Conservation (phyloP, 495 filamentous ascomycete species). For the Penicillium manginii region DNA sequence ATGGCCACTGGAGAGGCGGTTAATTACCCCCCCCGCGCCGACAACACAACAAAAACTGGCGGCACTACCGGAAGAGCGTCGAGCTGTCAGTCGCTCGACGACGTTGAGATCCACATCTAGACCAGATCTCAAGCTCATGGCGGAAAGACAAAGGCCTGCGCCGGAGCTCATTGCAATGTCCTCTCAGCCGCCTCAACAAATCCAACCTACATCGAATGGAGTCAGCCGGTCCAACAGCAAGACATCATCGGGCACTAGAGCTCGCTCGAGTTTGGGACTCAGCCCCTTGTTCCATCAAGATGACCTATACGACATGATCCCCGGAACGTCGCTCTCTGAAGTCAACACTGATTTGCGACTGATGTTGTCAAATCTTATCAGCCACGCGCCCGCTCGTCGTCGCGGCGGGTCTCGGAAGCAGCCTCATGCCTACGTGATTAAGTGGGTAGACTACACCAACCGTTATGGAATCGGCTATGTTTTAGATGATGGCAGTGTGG, state of each 20-base stretch:
- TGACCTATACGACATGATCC: conserved; percentile 42
- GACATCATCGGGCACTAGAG: conserved; percentile 31
- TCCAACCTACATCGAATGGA: conserved; percentile 24
- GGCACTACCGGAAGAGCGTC: conserved; percentile 25
- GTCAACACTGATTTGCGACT: conserved; percentile 46
- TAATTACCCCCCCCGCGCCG: conserved; percentile 20
- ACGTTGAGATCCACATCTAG: conserved; percentile 27
- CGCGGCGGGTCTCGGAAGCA: conserved; percentile 35
- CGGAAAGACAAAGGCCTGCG: conserved; percentile 4
- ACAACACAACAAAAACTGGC: conserved; percentile 31
- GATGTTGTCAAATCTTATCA: conserved; percentile 47
- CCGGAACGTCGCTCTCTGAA: conserved; percentile 43
- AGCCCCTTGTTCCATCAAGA: conserved; percentile 44
- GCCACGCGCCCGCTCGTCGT: conserved; percentile 39
- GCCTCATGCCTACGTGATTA: conserved; percentile 65
- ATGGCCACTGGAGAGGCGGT: conserved; percentile 34
- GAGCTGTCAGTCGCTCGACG: conserved; percentile 13
- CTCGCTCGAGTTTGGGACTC: conserved; percentile 44
- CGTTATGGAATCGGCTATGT: conserved; percentile 88
- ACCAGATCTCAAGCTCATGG: conserved; percentile 18
- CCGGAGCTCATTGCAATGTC: not conserved
- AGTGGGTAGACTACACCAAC: conserved; percentile 96
- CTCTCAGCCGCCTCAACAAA: not conserved
- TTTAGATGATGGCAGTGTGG: conserved; percentile 80
- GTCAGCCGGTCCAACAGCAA: conserved; percentile 40